phyloP scores from a whole-genome alignment of 495 filamentous ascomycete genomes.

The Xylona heveae region DNA sequence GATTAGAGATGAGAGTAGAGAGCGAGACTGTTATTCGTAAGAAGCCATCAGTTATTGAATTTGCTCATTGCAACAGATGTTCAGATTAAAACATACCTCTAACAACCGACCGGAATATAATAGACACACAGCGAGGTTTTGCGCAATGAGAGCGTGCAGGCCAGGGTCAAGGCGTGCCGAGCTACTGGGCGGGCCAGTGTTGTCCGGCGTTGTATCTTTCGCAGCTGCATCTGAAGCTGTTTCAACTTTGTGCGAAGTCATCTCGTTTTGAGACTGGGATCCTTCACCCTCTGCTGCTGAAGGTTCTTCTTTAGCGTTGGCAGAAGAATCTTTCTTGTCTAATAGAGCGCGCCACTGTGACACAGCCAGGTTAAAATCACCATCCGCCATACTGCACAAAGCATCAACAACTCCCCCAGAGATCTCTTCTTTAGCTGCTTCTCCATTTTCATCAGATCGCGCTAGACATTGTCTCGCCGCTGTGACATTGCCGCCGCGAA shows the following conservation, averaged over 20 bases:
- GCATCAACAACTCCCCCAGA: constrained; percentile 29
- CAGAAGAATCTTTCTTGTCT: constrained; percentile 6
- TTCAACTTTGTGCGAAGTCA: too few species aligned
- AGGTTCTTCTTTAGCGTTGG: too few species aligned
- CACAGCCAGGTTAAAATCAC: constrained; percentile 40
- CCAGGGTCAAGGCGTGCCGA: too few species aligned
- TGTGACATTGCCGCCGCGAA: constrained; percentile 55
- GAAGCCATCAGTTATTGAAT: too few species aligned
- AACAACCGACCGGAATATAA: constrained; percentile 59
- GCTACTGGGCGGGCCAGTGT: too few species aligned
- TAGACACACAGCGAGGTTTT: constrained; percentile 66
- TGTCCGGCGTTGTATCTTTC: too few species aligned
- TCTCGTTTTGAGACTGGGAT: constrained; percentile 21
- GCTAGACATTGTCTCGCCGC: constrained; percentile 34
- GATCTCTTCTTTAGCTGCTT: constrained; percentile 8
- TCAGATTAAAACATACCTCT: constrained; percentile 32
- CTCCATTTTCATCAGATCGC: constrained; percentile 7
- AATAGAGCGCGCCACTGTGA: constrained; percentile 38
- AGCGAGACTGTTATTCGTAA: too few species aligned
- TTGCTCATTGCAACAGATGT: too few species aligned
- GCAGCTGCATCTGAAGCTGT: too few species aligned
- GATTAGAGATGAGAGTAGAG: not conserved
- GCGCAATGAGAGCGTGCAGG: too few species aligned
- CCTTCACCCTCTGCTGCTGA: constrained; percentile 13
- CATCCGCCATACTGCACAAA: constrained; percentile 60